Evolutionary conservation across 164 flowering plant species (phyloP), one percentile per base, ranked within the genome.

Genomic region (Vitis amurensis): DNA sequence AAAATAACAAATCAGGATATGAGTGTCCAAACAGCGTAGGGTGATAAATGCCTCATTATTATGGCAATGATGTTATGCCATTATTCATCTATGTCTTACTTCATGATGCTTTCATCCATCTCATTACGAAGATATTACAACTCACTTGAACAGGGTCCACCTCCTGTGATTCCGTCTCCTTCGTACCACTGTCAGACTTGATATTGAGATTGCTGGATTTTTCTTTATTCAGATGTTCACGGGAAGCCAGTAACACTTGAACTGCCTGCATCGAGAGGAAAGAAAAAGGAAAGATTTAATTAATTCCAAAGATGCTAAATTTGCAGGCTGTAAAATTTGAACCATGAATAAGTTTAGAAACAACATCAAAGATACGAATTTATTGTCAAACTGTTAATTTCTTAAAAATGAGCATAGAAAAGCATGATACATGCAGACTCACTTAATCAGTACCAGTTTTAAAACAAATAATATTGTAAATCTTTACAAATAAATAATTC

Each of bases 91-190:
- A 37, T 37, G 5, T 37, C 44, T 37, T 37, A 37, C 44, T 37
- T 37, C 44, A 37, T 37, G 44, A 37, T 37, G 44, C 44, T 37
- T 37, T 2, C 9, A 44, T 44, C n/a, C 1, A 55, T 55, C 48
- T 12, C 15, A 70, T 53, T 11, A 70, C 14, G 11, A 27, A 30
- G 11, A 50, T 16, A 50, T 16, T 14, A 31, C 9, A 55, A 81
- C 87, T 87, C 69, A 91, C 98, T 81, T 92, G 98, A 77, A 90
- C 79, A 56, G 92, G 89, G 59, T 91, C 97, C 63, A 88, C 75
- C 66, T 83, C 69, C 74, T 59, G 70, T 23, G 50, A 44, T 61
- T 80, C 78, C 23, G 17, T 71, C 49, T 68, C 76, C 53, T 16
- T 37, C 66, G 65, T 12, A 59, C 58, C 75, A 30, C 61, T 69